Conservation (phyloP, 2,329 filamentous ascomycete genomes). For the Tolypocladium ovalisporum region DNA sequence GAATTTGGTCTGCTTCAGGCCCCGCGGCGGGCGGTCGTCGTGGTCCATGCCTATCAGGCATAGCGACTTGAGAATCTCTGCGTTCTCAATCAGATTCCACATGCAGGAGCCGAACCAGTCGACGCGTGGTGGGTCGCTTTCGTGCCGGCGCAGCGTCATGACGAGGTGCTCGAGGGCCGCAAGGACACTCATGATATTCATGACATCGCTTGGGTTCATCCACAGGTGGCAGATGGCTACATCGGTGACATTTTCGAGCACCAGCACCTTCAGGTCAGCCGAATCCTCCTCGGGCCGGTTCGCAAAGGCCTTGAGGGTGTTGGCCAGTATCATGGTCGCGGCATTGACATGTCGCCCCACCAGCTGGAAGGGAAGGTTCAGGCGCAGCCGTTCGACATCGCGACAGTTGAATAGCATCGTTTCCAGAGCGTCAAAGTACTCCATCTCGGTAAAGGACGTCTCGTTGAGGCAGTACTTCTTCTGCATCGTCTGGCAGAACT, state of each 20-base stretch:
- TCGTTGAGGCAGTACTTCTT: slow-evolving; percentile 37
- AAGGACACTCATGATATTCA: slow-evolving; percentile 34
- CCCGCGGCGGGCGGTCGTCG: slow-evolving; percentile 23
- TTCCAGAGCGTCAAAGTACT: slow-evolving; percentile 30
- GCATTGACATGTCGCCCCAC: slow-evolving; percentile 33
- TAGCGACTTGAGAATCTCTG: slow-evolving; percentile 31
- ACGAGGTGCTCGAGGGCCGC: slow-evolving; percentile 31
- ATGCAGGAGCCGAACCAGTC: slow-evolving; percentile 31
- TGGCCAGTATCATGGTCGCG: slow-evolving; percentile 40
- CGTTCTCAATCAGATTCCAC: slow-evolving; percentile 38
- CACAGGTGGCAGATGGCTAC: slow-evolving; percentile 35
- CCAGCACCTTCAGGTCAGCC: slow-evolving; percentile 29
- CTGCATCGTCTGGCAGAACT: slow-evolving; percentile 31
- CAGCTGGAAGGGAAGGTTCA: slow-evolving; percentile 41
- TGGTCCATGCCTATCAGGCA: slow-evolving; percentile 36
- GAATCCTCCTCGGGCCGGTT: slow-evolving; percentile 33
- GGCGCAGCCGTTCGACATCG: slow-evolving; percentile 32
- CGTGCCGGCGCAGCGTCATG: slow-evolving; percentile 34
- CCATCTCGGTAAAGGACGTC: slow-evolving; percentile 35
- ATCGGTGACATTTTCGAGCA: slow-evolving; percentile 40
- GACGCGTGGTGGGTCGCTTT: slow-evolving; percentile 21
- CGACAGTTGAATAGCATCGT: slow-evolving; percentile 32
- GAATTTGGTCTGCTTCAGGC: slow-evolving; percentile 25
- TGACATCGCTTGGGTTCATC: slow-evolving; percentile 39
- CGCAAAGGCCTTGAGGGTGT: slow-evolving; percentile 37